A percentile compares a stretch with the other conserved stretches of the same genome.
phyloP scores from a whole-genome alignment of 2,329 filamentous ascomycete genomes.

The Alternaria sp. region DNA sequence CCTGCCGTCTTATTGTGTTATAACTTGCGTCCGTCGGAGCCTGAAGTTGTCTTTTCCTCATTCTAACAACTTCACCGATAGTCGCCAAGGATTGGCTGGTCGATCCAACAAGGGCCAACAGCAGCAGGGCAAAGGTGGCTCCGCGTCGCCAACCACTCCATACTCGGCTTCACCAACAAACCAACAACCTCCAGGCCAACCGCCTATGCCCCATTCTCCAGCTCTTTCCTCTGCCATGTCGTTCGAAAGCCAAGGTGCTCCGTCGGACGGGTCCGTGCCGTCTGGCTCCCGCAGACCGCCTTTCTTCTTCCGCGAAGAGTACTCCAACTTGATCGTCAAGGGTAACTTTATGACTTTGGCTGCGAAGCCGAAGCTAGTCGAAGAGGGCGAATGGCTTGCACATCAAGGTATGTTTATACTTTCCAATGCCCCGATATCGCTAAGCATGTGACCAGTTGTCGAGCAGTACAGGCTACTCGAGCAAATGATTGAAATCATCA shows the following conservation, averaged over 20 bases:
- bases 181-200: conserved; percentile 40
- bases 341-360: conserved; percentile 97
- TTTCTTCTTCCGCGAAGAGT: conserved; percentile 75
- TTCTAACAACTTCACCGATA: conserved; percentile 35
- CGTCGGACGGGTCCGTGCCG: conserved; percentile 42
- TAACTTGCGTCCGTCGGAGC: conserved; percentile 8
- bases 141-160: conserved; percentile 44
- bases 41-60: conserved; percentile 17
- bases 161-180: conserved; percentile 46
- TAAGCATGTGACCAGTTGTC: conserved; percentile 67
- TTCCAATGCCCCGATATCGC: conserved; percentile 5
- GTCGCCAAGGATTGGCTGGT: conserved; percentile 52
- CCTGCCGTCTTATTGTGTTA: background rate
- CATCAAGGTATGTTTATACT: conserved; percentile 78
- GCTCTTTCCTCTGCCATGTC: conserved; percentile 60
- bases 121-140: conserved; percentile 43
- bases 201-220: conserved; percentile 45
- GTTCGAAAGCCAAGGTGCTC: conserved; percentile 66
- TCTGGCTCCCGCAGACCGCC: conserved; percentile 69
- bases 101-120: conserved; percentile 50
- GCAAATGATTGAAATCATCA: conserved; percentile 86
- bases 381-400: conserved; percentile 93
- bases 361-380: conserved; percentile 89
- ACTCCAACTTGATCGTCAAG: conserved; percentile 88
- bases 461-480: conserved; percentile 90